phyloP scores from a whole-genome alignment of 1,284 basidiomycete species.

The Leccinum idahoense region DNA sequence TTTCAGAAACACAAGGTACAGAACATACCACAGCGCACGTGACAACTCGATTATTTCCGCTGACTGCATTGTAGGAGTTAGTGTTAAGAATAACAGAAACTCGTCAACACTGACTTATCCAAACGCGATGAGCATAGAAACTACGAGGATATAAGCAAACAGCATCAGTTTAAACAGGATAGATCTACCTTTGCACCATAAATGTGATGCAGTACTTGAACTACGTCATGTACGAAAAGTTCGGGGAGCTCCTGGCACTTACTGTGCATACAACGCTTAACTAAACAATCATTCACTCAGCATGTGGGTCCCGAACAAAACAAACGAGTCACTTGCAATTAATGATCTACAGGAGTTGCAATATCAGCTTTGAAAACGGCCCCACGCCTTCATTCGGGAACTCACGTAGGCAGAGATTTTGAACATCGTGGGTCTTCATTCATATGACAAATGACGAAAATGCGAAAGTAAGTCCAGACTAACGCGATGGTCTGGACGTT shows the following conservation, averaged over 20 bases:
- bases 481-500: slow-evolving; percentile 2
- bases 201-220: slow-evolving; percentile 16
- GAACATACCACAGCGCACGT: slow-evolving; percentile 16
- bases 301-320: neutral
- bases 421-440: neutral
- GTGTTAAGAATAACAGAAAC: neutral
- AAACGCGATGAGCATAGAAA: slow-evolving; percentile 24
- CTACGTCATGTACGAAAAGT: neutral
- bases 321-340: slow-evolving; percentile 5
- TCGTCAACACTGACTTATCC: slow-evolving; percentile 21
- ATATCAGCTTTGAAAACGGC: neutral
- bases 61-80: slow-evolving; percentile 16
- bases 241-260: neutral
- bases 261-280: neutral
- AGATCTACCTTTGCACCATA: slow-evolving; percentile 14
- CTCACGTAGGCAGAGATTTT: slow-evolving; percentile 11
- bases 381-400: neutral
- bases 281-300: slow-evolving; percentile 4
- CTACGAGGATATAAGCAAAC: slow-evolving; percentile 10
- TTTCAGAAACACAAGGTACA: neutral
- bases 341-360: neutral
- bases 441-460: slow-evolving; percentile 10
- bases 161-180: neutral
- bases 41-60: slow-evolving; percentile 13
- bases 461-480: neutral